Base-by-base conservation (phyloP, 1,139 yeast species). In the Wickerhamomyces sp. region DNA sequence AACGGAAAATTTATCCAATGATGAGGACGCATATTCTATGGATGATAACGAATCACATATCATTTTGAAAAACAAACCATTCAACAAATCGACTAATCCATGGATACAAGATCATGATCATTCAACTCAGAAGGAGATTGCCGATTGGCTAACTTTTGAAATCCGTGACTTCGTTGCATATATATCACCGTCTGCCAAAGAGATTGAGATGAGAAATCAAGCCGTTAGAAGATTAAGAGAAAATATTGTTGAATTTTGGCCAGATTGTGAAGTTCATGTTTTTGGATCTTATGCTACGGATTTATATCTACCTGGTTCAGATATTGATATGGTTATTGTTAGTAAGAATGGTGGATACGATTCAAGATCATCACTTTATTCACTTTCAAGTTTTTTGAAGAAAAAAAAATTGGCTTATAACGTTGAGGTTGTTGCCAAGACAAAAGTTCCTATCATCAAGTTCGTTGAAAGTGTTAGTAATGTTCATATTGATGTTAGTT, bases 281-380 rank as follows among this genome's bases (percentile, higher is more conserved):
- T 91, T 93, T 65, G 99, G 99, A 0, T 88, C 97, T 0, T 86
- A 78, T 57, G 97, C 98, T 1, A 89, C 98, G 0, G 96, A 89
- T 55, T 64, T 93, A 43, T 91, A 89, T 52, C 65, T 93, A 17
- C 98, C 98, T 0, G 96, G 96, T 1, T 87, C 96, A 0, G 99
- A 93, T 66, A 88, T 93, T 23, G 99, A 93, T 60, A 80, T 93
- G 80, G 97, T 89, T 28, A 74, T 93, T 19, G 67, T 81, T 8
- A 83, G 95, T 10, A 63, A 68, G 14, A 58, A 68, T 4, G 82
- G 84, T 4, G 72, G 73, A 46, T 80, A 82, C 54, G 93, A 79
- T 45, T 74, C 72, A 40, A 71, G 87, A 49, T 72, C 78, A 16
- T 68, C 78, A 31, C 62, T 93, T 31, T 88, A 83, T 56, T 83